Evolutionary conservation across 2,329 filamentous ascomycete species (phyloP).

Genomic region (Botrytis sinoallii): DNA sequence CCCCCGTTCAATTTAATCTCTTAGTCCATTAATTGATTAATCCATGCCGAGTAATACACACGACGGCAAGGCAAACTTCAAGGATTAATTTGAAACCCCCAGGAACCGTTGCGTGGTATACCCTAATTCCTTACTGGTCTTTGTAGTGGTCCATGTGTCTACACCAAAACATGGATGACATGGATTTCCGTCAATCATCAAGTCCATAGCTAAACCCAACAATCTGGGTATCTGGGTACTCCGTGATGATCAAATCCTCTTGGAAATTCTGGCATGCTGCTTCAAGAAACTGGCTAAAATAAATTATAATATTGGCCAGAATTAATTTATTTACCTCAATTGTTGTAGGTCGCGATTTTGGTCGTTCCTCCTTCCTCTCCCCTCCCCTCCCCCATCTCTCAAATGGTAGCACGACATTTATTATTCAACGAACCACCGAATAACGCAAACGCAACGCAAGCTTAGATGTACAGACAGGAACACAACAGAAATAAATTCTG

Average conservation of each 20-base stretch:
- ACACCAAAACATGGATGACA: neutral
- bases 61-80: conserved; percentile 1
- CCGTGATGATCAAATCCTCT: conserved; percentile 2
- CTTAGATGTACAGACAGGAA: conserved; percentile 1
- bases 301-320: neutral
- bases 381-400: too few relatives aligned
- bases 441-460: conserved; percentile 12
- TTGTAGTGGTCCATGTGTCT: neutral
- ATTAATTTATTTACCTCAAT: neutral
- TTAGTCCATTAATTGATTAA: neutral
- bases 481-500: conserved; percentile 11
- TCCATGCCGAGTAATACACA: neutral
- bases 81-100: neutral
- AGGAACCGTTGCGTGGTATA: conserved; percentile 14
- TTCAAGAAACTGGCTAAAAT: neutral
- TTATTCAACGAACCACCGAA: conserved; percentile 13
- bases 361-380: neutral
- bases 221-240: neutral
- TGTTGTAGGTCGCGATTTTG: neutral
- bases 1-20: neutral
- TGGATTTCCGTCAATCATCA: conserved; percentile 10
- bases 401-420: conserved; percentile 1
- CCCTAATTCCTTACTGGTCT: neutral
- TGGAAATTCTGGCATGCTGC: neutral
- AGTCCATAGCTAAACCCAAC: conserved; percentile 2